Percentiles rank a stretch among this genome's conserved stretches.
Evolutionary conservation across 495 filamentous ascomycete species (phyloP).

Genomic region (Aspergillus bridgeri): DNA sequence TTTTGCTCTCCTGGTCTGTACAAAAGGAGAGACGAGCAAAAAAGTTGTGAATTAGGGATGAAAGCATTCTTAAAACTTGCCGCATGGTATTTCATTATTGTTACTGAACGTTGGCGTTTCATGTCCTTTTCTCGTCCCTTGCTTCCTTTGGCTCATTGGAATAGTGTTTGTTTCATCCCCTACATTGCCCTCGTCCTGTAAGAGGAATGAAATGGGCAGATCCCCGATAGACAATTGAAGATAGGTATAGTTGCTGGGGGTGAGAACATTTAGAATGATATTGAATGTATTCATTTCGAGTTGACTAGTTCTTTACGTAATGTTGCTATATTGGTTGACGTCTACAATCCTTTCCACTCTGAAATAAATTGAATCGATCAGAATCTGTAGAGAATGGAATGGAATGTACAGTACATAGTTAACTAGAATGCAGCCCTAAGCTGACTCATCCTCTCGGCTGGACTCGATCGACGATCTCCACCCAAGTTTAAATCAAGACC

Average conservation of each 20-base stretch:
- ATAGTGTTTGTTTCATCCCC: not conserved
- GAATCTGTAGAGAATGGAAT: too few relatives aligned
- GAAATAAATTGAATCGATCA: too few relatives aligned
- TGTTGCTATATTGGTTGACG: too few relatives aligned
- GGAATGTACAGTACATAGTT: too few relatives aligned
- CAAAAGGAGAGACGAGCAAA: not conserved
- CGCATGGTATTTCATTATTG: not conserved
- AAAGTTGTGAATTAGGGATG: not conserved
- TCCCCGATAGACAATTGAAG: not conserved
- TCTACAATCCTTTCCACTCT: too few relatives aligned
- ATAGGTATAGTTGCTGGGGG: not conserved
- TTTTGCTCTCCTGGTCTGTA: not conserved
- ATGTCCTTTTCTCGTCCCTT: not conserved
- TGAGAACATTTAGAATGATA: too few relatives aligned
- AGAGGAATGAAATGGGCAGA: not conserved
- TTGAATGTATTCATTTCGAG: too few relatives aligned
- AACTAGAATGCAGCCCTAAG: too few relatives aligned
- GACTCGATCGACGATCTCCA: not conserved
- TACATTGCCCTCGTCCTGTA: not conserved
- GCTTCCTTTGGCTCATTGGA: not conserved
- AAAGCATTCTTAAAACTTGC: too few relatives aligned
- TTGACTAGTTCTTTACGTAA: too few relatives aligned
- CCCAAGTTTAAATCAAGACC: not conserved
- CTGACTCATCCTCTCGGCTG: not conserved
- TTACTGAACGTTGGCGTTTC: not conserved